These are phyloP conservation scores for Russula vinacea DNA, from an alignment of 768 basidiomycete species.

Conservation along the genomic window DNA sequence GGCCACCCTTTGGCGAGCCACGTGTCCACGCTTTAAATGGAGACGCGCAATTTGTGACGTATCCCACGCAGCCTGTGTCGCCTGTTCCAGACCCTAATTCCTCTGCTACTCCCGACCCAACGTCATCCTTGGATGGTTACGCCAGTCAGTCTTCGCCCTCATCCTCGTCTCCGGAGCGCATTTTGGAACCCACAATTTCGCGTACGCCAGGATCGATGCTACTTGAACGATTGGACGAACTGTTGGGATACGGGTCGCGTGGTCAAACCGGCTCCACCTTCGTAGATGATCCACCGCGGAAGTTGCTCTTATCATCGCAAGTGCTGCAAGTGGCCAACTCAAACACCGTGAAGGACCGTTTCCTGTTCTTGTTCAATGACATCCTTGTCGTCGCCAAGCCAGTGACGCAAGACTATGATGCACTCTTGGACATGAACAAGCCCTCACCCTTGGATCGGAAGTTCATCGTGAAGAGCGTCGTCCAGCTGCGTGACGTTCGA, in stretches of 20 bases:
- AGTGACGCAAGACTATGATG: constrained; percentile 64
- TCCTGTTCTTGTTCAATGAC: constrained; percentile 96
- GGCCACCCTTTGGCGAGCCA: neutral
- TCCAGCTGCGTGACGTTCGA: constrained; percentile 66
- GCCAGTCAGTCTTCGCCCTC: constrained; percentile 67
- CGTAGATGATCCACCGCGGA: constrained; percentile 84
- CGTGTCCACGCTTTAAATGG: constrained; percentile 23
- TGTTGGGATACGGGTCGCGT: constrained; percentile 58
- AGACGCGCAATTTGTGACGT: constrained; percentile 35
- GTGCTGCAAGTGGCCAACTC: constrained; percentile 92
- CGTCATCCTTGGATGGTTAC: constrained; percentile 71
- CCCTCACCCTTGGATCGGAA: constrained; percentile 62
- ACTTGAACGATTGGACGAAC: constrained; percentile 68
- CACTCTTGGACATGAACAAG: constrained; percentile 54
- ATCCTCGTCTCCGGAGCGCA: constrained; percentile 68
- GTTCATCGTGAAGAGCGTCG: constrained; percentile 87
- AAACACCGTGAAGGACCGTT: constrained; percentile 92
- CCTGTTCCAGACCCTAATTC: constrained; percentile 53
- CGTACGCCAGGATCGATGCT: constrained; percentile 50
- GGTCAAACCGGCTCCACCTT: constrained; percentile 55
- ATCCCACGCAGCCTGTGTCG: constrained; percentile 36
- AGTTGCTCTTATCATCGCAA: constrained; percentile 77
- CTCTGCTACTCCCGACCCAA: constrained; percentile 72
- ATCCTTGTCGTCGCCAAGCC: constrained; percentile 93
- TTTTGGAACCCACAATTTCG: constrained; percentile 41